Base-by-base conservation (phyloP, 139 green algal genomes). In the Chlorella sp. region DNA sequence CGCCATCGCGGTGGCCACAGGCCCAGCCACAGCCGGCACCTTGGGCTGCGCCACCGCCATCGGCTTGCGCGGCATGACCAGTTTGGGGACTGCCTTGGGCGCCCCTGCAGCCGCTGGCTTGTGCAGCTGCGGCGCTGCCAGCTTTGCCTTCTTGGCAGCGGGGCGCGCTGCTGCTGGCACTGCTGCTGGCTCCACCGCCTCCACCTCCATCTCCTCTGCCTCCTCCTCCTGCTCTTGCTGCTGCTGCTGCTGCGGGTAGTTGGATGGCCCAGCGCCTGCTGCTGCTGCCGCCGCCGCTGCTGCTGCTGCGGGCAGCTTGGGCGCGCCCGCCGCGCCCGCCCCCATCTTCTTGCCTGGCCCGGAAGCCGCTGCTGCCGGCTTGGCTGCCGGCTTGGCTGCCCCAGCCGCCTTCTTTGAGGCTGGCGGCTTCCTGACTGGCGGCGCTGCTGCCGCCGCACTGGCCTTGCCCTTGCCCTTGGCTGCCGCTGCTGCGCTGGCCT, bases 1-100 rank as follows among this genome's bases (percentile, higher is more conserved):
- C n/a, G 60, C 57, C 82, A 16, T 24, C 48, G 42, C 82, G 14
- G 34, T 32, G 0, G 53, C 82, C 18, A 32, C 82, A 53, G 60
- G 18, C 16, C 57, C 82, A 60, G 39, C 77, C 37, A 21, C 77
- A 26, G 77, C 80, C 42, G 48, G 22, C 18, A n/a, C 64, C 75
- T 53, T 81, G 75, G 34, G 34, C 78, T 84, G 78, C 30, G 78
- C 81, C 42, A 53, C 26, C 81, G 12, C 81, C 81, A 48, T 32
- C 32, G 53, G 81, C 53, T 86, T 60, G 78, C 78, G 78, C 32
- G 71, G 32, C 71, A 37, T 37, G 37, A 37, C 37, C 37, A 37
- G 42, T 42, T 84, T 84, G 79, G 42, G 81, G 36, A 71, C 75
- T 36, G 82, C n/a, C 82, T 77, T 86, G 60, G 60, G 18, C 36